phyloP scores from a whole-genome alignment of 768 basidiomycete genomes.

The Lactarius psammicola region DNA sequence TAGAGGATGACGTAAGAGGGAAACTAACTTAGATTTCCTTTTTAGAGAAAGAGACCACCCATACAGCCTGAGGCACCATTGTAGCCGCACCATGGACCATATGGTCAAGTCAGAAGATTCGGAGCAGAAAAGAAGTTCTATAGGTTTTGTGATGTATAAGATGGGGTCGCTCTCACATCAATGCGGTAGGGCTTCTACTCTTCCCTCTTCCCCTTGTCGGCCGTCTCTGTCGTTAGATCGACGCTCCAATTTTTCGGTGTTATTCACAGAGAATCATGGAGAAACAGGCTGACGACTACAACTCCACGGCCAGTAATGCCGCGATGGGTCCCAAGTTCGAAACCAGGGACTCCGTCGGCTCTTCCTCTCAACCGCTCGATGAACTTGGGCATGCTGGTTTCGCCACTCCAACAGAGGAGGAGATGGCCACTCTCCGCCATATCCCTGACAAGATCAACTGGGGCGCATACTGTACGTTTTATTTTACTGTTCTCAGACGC shows the following conservation, averaged over 20 bases:
- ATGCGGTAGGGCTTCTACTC: too few relatives aligned
- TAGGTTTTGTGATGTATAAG: too few relatives aligned
- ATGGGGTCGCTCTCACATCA: too few relatives aligned
- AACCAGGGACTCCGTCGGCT: neutral
- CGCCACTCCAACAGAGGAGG: slow-evolving; percentile 33
- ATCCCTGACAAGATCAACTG: slow-evolving; percentile 32
- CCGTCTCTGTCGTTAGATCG: neutral
- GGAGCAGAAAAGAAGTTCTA: too few relatives aligned
- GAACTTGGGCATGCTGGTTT: slow-evolving; percentile 1
- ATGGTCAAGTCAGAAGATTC: too few relatives aligned
- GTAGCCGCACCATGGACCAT: neutral
- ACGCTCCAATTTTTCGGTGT: neutral
- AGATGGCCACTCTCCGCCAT: slow-evolving; percentile 30
- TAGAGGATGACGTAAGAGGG: too few relatives aligned
- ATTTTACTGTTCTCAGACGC: too few relatives aligned
- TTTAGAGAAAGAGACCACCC: neutral
- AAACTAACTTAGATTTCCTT: neutral
- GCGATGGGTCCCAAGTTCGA: slow-evolving; percentile 10
- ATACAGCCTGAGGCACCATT: too few relatives aligned
- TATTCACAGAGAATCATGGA: slow-evolving; percentile 15
- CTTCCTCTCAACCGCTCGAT: neutral
- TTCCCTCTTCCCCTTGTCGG: neutral
- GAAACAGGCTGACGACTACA: slow-evolving; percentile 22
- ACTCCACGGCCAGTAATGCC: slow-evolving; percentile 5
- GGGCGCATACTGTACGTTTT: slow-evolving; percentile 21